Conservation (phyloP, 768 basidiomycete genomes). For the Leucosporidium scottii region DNA sequence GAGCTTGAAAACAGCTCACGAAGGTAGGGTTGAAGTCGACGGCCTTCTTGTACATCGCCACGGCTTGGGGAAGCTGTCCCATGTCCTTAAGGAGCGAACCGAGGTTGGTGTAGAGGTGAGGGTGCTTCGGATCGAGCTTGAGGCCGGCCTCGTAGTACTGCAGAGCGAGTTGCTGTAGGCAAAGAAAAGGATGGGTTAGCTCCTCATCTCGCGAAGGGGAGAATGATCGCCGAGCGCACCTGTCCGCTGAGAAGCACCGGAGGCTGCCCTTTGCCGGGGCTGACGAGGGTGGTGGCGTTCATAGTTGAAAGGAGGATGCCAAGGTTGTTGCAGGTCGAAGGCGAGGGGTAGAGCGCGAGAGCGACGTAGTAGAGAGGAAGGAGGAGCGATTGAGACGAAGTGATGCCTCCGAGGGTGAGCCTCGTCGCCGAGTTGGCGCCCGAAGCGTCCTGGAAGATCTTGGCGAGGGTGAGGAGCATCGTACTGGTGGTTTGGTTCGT, state of each 20-base stretch:
- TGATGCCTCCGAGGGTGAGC: constrained; percentile 17
- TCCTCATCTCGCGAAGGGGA: constrained; percentile 9
- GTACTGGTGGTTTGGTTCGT: constrained; percentile 34
- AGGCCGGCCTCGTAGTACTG: constrained; percentile 50
- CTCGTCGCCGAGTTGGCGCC: constrained; percentile 41
- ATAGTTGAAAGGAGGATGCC: constrained; percentile 49
- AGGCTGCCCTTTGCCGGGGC: constrained; percentile 5
- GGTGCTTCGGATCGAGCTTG: constrained; percentile 48
- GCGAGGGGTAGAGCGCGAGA: constrained; percentile 47
- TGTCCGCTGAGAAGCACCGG: constrained; percentile 24
- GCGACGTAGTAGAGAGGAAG: constrained; percentile 51
- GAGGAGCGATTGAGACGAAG: constrained; percentile 41
- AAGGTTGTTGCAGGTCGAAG: constrained; percentile 51
- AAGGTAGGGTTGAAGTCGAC: constrained; percentile 32
- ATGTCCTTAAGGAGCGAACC: constrained; percentile 52
- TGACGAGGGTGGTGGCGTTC: constrained; percentile 32
- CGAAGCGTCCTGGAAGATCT: constrained; percentile 45
- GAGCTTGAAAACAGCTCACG: not conserved
- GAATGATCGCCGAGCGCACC: constrained; percentile 2
- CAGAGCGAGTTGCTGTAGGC: constrained; percentile 45
- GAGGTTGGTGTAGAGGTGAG: constrained; percentile 51
- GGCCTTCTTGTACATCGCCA: constrained; percentile 37
- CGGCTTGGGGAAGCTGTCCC: constrained; percentile 46
- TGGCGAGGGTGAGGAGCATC: constrained; percentile 48
- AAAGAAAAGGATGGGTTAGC: constrained; percentile 30